Evolutionary conservation across 495 filamentous ascomycete genomes (phyloP).

Genomic region (Neurospora discreta): DNA sequence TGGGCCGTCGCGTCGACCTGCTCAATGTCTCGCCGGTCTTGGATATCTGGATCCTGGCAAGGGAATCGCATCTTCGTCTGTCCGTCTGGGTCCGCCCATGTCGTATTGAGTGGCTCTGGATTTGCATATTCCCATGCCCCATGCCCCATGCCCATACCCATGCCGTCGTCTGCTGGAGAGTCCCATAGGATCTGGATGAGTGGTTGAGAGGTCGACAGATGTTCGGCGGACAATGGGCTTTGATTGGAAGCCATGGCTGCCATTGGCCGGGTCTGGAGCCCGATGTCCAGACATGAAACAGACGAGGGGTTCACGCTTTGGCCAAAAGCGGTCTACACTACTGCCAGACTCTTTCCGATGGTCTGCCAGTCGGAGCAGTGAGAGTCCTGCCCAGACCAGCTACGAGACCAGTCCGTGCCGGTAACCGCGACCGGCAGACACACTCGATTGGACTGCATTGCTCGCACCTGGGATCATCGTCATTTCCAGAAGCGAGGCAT

Average conservation of each 20-base stretch:
- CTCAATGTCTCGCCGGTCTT: background rate
- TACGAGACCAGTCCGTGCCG: background rate
- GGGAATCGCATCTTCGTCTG: background rate
- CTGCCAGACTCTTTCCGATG: background rate
- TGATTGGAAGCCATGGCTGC: slow-evolving; percentile 2
- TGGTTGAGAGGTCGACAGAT: slow-evolving; percentile 14
- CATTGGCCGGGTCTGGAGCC: slow-evolving; percentile 20
- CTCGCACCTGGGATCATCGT: background rate
- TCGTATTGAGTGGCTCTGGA: background rate
- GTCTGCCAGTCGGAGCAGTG: background rate
- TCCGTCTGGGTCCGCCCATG: background rate
- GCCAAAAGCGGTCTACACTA: slow-evolving; percentile 9
- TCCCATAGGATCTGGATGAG: slow-evolving; percentile 17
- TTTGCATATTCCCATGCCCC: background rate
- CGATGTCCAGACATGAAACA: slow-evolving; percentile 29
- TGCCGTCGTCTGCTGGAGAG: slow-evolving; percentile 12
- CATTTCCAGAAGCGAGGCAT: background rate
- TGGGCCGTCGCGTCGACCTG: background rate
- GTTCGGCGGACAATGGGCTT: slow-evolving; percentile 2
- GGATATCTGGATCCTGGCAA: background rate
- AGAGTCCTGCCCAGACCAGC: background rate
- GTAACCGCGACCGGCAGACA: background rate
- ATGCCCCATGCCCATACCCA: background rate
- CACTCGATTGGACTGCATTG: background rate
- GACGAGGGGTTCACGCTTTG: slow-evolving; percentile 22